Evolutionary conservation across 2,329 filamentous ascomycete species (phyloP).

Genomic region (Boeremia exigua): DNA sequence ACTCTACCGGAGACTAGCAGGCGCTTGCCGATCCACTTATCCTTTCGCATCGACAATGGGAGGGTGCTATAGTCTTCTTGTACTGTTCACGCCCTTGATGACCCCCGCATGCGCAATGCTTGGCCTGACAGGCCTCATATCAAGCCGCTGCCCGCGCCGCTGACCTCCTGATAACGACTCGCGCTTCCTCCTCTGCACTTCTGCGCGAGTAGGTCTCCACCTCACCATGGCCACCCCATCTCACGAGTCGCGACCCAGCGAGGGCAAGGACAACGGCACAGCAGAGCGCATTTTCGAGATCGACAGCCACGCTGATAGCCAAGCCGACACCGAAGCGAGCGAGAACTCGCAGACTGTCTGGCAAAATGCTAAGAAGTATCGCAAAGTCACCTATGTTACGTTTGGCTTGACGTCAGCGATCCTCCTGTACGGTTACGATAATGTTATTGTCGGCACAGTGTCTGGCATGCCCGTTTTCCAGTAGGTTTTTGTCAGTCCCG

Average conservation of each 20-base stretch:
- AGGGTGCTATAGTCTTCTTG: neutral
- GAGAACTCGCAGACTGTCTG: slow-evolving; percentile 34
- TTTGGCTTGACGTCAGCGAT: slow-evolving; percentile 36
- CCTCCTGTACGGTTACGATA: slow-evolving; percentile 40
- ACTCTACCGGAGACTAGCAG: neutral
- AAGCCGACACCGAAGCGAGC: slow-evolving; percentile 8
- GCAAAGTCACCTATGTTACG: slow-evolving; percentile 32
- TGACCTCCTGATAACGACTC: neutral
- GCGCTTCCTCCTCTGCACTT: neutral
- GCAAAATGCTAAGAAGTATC: slow-evolving; percentile 42
- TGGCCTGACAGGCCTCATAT: slow-evolving; percentile 14
- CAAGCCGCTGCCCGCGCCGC: slow-evolving; percentile 8
- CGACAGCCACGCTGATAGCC: slow-evolving; percentile 5
- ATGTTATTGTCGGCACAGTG: slow-evolving; percentile 39
- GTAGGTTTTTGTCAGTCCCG: slow-evolving; percentile 17
- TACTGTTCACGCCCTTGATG: slow-evolving; percentile 15
- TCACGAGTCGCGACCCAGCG: neutral
- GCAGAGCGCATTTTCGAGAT: slow-evolving; percentile 22
- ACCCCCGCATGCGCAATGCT: slow-evolving; percentile 10
- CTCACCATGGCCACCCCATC: slow-evolving; percentile 16
- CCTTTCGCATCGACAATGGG: neutral
- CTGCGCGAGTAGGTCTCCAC: neutral
- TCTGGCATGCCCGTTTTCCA: slow-evolving; percentile 40
- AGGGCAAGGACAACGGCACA: slow-evolving; percentile 9
- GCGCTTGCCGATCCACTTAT: slow-evolving; percentile 17